A percentile compares a stretch with the other conserved stretches of the same genome.
These are phyloP conservation scores for Diplodia scrobiculata DNA, from an alignment of 2,329 filamentous ascomycete species.

Conservation along the genomic window DNA sequence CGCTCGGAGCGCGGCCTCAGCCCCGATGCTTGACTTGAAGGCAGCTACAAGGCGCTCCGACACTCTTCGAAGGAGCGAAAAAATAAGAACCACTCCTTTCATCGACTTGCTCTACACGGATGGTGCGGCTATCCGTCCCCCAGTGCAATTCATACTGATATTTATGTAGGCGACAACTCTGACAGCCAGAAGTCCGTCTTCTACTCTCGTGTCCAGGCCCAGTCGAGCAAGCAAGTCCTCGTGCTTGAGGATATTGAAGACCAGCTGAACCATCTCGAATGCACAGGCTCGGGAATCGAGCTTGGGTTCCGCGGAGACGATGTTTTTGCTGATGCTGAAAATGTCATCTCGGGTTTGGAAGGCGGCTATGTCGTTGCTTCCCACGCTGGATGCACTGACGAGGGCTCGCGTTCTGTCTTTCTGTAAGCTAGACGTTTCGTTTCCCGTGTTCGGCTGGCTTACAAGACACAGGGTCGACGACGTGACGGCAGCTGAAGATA, in stretches of 20 bases:
- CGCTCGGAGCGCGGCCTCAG: conserved; percentile 17
- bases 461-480: conserved; percentile 34
- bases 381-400: conserved; percentile 42
- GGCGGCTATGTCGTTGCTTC: conserved; percentile 44
- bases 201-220: conserved; percentile 41
- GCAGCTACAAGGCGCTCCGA: conserved; percentile 40
- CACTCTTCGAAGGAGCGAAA: conserved; percentile 35
- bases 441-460: background rate
- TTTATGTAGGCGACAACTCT: conserved; percentile 34
- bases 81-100: conserved; percentile 38
- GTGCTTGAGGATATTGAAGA: conserved; percentile 45
- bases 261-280: conserved; percentile 39
- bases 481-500: conserved; percentile 35
- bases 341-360: conserved; percentile 35
- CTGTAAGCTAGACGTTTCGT: conserved; percentile 33
- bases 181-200: conserved; percentile 37
- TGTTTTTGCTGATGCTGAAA: conserved; percentile 36
- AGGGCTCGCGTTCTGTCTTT: conserved; percentile 43
- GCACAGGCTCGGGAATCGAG: conserved; percentile 36
- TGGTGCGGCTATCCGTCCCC: conserved; percentile 32
- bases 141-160: conserved; percentile 30
- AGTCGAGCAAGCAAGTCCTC: conserved; percentile 40
- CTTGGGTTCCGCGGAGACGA: conserved; percentile 38
- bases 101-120: conserved; percentile 42
- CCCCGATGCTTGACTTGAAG: conserved; percentile 36